phyloP scores from a whole-genome alignment of 768 basidiomycete genomes.

The Russula dissimulans region DNA sequence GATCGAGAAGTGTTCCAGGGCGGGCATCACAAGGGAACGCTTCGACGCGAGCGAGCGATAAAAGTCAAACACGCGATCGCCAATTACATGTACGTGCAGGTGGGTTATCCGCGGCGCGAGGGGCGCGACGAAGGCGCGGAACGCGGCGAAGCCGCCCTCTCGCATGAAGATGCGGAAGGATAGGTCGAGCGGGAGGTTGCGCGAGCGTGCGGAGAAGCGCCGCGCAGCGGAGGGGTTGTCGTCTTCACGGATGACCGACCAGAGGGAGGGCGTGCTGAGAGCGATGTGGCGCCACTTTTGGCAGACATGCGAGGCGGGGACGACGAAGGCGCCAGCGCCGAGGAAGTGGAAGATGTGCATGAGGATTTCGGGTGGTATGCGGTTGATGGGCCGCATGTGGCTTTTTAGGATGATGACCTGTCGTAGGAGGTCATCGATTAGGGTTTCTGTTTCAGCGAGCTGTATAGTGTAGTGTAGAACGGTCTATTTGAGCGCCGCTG shows the following conservation, averaged over 20 bases:
- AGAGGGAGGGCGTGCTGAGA: neutral
- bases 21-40: neutral
- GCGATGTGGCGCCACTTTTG: constrained; percentile 2
- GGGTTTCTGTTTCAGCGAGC: constrained; percentile 1
- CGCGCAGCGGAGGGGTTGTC: neutral
- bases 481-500: too few relatives aligned
- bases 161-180: neutral
- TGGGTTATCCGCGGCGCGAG: neutral
- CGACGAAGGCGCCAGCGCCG: neutral
- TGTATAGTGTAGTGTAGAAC: neutral
- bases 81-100: neutral
- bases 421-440: neutral
- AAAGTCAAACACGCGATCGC: constrained; percentile 8
- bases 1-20: constrained; percentile 11
- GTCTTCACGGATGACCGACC: constrained; percentile 7
- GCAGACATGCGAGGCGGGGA: constrained; percentile 6
- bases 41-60: neutral
- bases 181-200: neutral
- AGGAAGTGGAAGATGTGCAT: constrained; percentile 6
- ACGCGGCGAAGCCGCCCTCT: neutral
- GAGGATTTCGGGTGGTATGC: constrained; percentile 9
- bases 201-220: neutral
- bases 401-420: neutral
- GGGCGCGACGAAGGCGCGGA: neutral
- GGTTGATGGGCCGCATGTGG: neutral